Evolutionary conservation across 768 basidiomycete genomes (phyloP).

Genomic region (Tremella yokohamensis): DNA sequence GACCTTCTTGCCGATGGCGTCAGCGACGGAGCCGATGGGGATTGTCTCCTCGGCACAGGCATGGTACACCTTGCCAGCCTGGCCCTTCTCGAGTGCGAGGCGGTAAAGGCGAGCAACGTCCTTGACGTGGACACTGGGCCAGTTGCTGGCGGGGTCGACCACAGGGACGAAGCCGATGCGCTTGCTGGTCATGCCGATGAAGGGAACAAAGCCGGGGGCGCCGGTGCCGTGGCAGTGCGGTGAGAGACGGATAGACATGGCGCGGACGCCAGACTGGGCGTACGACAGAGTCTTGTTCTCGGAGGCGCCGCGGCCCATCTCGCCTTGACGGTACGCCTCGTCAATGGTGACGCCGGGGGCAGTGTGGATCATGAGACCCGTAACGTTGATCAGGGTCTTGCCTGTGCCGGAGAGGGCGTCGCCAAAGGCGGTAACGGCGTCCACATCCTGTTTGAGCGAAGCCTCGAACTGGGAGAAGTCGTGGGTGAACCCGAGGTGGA

Average conservation of each 20-base stretch:
- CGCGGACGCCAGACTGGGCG: constrained; percentile 14
- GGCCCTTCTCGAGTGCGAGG: constrained; percentile 31
- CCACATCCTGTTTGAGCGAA: constrained; percentile 13
- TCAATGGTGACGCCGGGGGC: constrained; percentile 3
- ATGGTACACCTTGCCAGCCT: constrained; percentile 17
- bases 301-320: constrained; percentile 10
- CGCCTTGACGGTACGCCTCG: background rate
- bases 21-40: constrained; percentile 11
- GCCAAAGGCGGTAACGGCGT: constrained; percentile 9
- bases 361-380: constrained; percentile 5
- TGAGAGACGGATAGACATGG: constrained; percentile 21
- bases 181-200: constrained; percentile 15
- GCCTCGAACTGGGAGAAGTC: constrained; percentile 12
- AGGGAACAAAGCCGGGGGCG: constrained; percentile 20
- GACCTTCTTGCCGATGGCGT: constrained; percentile 20
- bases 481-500: constrained; percentile 23
- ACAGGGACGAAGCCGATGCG: constrained; percentile 14
- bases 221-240: constrained; percentile 18
- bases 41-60: constrained; percentile 12
- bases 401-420: constrained; percentile 16
- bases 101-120: constrained; percentile 34
- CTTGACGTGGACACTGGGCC: constrained; percentile 31
- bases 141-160: constrained; percentile 14
- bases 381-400: constrained; percentile 30
- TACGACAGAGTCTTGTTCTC: constrained; percentile 8